Evolutionary conservation across 2,329 filamentous ascomycete genomes (phyloP), one percentile per base, ranked within the genome.

Genomic region (Colletotrichum neosansevieriae): DNA sequence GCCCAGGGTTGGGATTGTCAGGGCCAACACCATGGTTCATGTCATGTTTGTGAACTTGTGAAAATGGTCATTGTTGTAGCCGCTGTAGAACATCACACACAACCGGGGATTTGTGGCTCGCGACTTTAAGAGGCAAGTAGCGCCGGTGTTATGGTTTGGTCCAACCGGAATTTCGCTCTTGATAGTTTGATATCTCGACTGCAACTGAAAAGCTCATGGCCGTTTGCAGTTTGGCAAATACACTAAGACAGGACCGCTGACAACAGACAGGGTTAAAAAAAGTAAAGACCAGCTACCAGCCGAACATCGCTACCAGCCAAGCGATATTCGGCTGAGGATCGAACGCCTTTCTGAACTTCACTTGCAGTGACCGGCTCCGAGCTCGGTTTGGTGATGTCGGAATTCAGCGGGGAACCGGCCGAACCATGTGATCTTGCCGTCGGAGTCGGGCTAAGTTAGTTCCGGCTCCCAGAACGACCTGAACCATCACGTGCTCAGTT

Each of bases 71-170:
- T 74, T 0, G 83, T 80, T 2, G 82, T 80, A 7, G 81, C 80
- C 9, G 82, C 77, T 36, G 86, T 76, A 57, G 84, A 79, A 70
- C 86, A 86, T 83, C 85, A 87, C 4, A 78, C 78, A 29, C 85
- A 75, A 6, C 71, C 74, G 9, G 84, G 84, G 3, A 86, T 74
- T 38, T 79, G 70, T 3, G 82, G 79, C 36, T 81, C 76, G 38
- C 74, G 29, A 29, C 76, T 34, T 80, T 76, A 21, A 86, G 77
- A 79, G 5, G 77, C 74, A 10, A 86, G 74, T 12, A 86, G 73
- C 2, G 77, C 70, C 4, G 82, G 79, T 6, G 83, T 83, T 45
- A 83, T 68, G 53, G 82, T 69, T 29, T 75, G 64, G 6, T 75
- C 71, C n/a, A 71, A 49, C 15, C 51, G 40, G 13, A 70, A 58